Evolutionary conservation across 163 green algal genomes (phyloP).

Genomic region (Scenedesmus sp.): DNA sequence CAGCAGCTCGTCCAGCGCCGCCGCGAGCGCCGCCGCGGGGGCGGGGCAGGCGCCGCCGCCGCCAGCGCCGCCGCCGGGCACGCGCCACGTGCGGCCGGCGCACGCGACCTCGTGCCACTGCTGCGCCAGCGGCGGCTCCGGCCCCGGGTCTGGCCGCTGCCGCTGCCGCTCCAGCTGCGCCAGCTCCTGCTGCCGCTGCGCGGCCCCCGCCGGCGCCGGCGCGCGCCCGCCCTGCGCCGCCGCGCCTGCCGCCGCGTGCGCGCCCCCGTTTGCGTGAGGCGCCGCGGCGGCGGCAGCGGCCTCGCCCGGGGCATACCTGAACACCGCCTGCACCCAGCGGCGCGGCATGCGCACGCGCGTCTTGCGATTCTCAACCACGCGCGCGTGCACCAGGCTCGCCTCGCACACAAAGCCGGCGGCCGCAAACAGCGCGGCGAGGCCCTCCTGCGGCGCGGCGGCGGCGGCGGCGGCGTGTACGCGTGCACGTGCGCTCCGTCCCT

Average conservation of each 20-base stretch:
- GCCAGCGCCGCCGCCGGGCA: background rate
- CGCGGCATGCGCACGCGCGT: constrained; percentile 61
- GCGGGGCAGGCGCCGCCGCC: background rate
- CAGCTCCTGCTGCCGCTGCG: constrained; percentile 2
- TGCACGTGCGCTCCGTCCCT: too few relatives aligned
- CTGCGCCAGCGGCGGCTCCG: too few relatives aligned
- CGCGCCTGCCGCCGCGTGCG: background rate
- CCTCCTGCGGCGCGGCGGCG: constrained; percentile 8
- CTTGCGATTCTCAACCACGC: constrained; percentile 64
- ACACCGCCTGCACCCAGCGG: constrained; percentile 71
- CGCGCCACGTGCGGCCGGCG: background rate
- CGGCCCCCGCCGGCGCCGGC: background rate
- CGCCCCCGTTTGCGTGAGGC: too few relatives aligned
- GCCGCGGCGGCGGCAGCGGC: background rate
- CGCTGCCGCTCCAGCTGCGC: background rate
- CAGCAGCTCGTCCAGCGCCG: background rate
- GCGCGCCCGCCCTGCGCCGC: background rate
- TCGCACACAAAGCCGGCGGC: constrained; percentile 66
- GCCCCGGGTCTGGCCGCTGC: background rate
- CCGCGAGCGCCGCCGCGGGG: background rate
- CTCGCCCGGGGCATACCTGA: constrained; percentile 15
- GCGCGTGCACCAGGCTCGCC: constrained; percentile 43
- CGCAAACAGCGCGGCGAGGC: constrained; percentile 70
- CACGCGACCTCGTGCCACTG: background rate
- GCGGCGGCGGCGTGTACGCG: background rate